Evolutionary conservation across 306 rosid species (phyloP).

Genomic region (Cyamopsis tetragonoloba): DNA sequence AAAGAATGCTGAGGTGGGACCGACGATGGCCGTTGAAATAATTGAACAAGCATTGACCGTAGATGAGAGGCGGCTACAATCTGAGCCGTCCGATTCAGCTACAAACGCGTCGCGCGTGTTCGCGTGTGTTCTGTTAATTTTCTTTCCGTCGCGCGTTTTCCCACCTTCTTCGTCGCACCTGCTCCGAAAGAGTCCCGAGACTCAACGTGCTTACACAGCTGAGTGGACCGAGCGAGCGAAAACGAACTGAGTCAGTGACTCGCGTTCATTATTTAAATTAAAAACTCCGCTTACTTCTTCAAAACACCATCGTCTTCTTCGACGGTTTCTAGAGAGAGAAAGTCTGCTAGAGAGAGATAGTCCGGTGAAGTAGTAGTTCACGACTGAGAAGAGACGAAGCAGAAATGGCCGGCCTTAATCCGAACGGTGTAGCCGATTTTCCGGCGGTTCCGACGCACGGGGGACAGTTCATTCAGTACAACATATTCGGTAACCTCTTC

Average conservation of each 20-base stretch:
- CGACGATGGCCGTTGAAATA: conserved; percentile 53
- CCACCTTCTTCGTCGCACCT: conserved; percentile 44
- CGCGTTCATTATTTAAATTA: conserved; percentile 17
- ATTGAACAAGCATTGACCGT: conserved; percentile 35
- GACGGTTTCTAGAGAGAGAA: conserved; percentile 30
- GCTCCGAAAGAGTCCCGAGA: conserved; percentile 32
- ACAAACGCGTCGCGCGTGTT: conserved; percentile 32
- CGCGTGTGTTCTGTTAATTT: background rate
- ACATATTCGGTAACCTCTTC: conserved; percentile 84
- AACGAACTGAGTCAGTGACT: conserved; percentile 12
- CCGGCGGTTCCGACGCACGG: conserved; percentile 70
- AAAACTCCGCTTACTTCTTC: conserved; percentile 19
- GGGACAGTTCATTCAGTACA: conserved; percentile 75
- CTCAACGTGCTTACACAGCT: conserved; percentile 13
- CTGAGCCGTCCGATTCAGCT: conserved; percentile 33
- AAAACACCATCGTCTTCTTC: background rate
- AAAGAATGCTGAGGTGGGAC: background rate
- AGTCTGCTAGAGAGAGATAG: conserved; percentile 18
- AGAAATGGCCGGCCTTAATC: conserved; percentile 55
- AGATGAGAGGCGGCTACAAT: conserved; percentile 68
- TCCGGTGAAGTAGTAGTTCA: background rate
- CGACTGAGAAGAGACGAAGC: background rate
- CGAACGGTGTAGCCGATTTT: conserved; percentile 50
- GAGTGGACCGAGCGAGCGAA: conserved; percentile 11
- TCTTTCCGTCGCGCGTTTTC: conserved; percentile 56